These are phyloP conservation scores for Debaryomyces prosopidis DNA, from an alignment of 805 yeast genomes.

Conservation along the genomic window DNA sequence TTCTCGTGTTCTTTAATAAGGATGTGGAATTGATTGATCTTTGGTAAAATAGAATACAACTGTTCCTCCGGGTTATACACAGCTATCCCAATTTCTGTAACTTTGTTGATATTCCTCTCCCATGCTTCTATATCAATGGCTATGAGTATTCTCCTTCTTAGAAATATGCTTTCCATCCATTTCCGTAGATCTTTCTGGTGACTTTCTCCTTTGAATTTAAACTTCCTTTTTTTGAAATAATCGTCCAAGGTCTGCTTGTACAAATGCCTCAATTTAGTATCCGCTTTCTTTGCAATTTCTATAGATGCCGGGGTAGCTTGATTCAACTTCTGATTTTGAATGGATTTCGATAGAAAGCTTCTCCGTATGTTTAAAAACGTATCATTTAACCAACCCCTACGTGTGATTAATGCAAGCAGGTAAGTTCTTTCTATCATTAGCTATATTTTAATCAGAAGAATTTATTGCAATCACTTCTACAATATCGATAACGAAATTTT, in stretches of 20 bases:
- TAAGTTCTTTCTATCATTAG: no score
- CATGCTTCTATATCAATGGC: constrained; percentile 61
- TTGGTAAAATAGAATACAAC: constrained; percentile 36
- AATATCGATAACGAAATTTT: no score
- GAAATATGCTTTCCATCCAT: constrained; percentile 21
- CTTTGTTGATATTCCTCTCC: constrained; percentile 41
- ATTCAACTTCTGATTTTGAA: no score
- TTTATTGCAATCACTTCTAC: no score
- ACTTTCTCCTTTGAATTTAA: constrained; percentile 13
- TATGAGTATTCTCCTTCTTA: constrained; percentile 34
- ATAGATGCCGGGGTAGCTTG: no score
- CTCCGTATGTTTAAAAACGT: no score
- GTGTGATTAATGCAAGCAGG: no score
- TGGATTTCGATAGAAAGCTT: no score
- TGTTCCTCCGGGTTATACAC: constrained; percentile 55
- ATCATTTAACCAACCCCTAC: no score
- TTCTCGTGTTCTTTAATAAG: constrained; percentile 45
- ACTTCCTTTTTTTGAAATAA: constrained; percentile 20
- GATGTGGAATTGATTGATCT: constrained; percentile 42
- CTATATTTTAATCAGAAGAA: no score
- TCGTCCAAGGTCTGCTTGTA: constrained; percentile 11
- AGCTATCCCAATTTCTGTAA: constrained; percentile 62
- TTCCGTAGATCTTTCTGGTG: constrained; percentile 9
- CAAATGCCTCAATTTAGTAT: background rate
- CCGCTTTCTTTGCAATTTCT: no score